These are phyloP conservation scores for Vaccinium myrtillus DNA, from an alignment of 148 eudicot species.

Conservation along the genomic window DNA sequence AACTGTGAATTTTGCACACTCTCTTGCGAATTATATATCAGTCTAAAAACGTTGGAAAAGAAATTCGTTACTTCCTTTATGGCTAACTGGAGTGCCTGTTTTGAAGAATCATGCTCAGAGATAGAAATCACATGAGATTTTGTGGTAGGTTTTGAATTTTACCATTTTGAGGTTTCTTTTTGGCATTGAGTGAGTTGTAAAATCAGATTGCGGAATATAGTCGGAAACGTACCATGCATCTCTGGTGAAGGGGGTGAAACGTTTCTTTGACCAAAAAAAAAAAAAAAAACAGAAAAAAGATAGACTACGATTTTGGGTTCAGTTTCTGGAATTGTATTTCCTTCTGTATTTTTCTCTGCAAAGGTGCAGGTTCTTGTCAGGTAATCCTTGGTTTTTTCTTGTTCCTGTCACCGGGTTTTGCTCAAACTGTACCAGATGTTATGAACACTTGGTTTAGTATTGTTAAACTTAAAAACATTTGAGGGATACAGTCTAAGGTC, in stretches of 20 bases:
- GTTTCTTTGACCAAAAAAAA: constrained; percentile 3
- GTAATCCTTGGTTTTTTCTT: constrained; percentile 1
- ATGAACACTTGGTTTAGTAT: constrained; percentile 28
- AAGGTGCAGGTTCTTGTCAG: constrained; percentile 17
- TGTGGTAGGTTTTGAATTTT: constrained; percentile 21
- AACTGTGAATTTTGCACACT: constrained; percentile 26
- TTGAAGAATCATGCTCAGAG: constrained; percentile 20
- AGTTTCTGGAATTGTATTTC: constrained; percentile 23
- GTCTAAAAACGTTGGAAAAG: constrained; percentile 3
- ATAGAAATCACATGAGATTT: constrained; percentile 37
- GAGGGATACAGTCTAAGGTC: constrained; percentile 24
- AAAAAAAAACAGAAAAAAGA: constrained; percentile 3
- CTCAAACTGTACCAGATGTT: constrained; percentile 25
- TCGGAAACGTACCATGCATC: constrained; percentile 34
- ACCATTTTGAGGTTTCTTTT: constrained; percentile 22
- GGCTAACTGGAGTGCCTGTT: constrained; percentile 24
- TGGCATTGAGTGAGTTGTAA: constrained; percentile 43
- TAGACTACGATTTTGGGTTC: constrained; percentile 10
- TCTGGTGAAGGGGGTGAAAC: constrained; percentile 27
- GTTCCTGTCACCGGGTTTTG: neutral
- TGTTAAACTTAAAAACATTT: constrained; percentile 27
- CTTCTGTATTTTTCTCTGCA: constrained; percentile 31
- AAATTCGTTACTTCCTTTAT: constrained; percentile 8
- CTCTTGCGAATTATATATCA: constrained; percentile 13
- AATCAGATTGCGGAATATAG: constrained; percentile 45